phyloP scores from a whole-genome alignment of 306 rosid genomes.

The Ceratonia siliqua region DNA sequence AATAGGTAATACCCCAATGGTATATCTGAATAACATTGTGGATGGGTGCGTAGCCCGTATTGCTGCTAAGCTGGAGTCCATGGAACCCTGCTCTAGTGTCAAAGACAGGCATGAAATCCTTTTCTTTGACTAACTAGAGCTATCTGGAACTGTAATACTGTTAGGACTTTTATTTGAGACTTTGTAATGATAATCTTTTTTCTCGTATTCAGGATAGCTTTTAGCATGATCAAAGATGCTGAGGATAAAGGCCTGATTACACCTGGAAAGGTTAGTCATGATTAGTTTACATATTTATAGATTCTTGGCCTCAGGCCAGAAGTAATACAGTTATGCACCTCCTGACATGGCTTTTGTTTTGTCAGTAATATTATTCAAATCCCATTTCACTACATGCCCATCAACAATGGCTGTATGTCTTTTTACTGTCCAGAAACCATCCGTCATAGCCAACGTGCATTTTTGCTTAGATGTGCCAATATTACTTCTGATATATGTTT shows the following conservation, averaged over 20 bases:
- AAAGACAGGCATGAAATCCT: constrained; percentile 57
- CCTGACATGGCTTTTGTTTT: background rate
- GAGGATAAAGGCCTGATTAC: constrained; percentile 76
- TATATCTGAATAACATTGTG: constrained; percentile 65
- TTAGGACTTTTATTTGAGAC: constrained; percentile 7
- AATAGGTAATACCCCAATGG: constrained; percentile 76
- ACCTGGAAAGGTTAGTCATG: constrained; percentile 72
- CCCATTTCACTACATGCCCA: background rate
- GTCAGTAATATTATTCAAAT: background rate
- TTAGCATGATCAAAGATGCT: constrained; percentile 86
- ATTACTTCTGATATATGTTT: constrained; percentile 4
- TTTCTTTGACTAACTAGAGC: constrained; percentile 6
- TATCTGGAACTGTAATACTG: background rate
- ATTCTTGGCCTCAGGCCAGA: constrained; percentile 15
- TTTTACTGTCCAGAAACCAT: background rate
- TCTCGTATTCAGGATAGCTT: constrained; percentile 54
- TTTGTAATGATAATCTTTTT: constrained; percentile 7
- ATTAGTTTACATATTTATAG: background rate
- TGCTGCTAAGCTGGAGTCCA: constrained; percentile 76
- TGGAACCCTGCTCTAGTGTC: constrained; percentile 78
- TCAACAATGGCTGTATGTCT: background rate
- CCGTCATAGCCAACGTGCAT: background rate
- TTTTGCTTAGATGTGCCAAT: background rate
- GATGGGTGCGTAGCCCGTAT: constrained; percentile 73
- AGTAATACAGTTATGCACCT: background rate